Base-by-base conservation (phyloP, 2,329 filamentous ascomycete species). In the Alternaria brassicae region DNA sequence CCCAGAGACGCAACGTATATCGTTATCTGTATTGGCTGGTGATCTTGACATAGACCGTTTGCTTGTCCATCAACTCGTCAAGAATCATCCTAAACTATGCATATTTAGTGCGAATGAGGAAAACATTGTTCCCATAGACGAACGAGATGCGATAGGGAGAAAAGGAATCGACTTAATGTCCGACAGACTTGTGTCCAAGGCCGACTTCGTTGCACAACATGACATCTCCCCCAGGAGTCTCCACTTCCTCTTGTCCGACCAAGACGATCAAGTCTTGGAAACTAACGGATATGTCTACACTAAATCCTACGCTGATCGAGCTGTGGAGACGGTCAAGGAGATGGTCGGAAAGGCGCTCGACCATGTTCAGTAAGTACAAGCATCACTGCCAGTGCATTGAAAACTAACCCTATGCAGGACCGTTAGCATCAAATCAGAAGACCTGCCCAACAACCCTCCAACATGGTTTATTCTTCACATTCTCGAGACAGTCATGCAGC, bases 201-300 rank as follows among this genome's bases (percentile, higher is more conserved):
- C 52, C 3, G 44, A 56, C 1, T 73, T 74, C 37, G 56, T 62
- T 7, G 36, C 60, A 27, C 56, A 71, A 13, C 64, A 70, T 13
- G 59, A 71, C 28, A n/a, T 78, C 3, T 63, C 65, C 12, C 47
- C 59, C 8, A 62, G 67, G 21, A 71, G 72, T 48, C 32, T 77
- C 2, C 58, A 72, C 10, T 45, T 39, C 2, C 56, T 76, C 6
- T 53, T 72, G 19, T 45, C 62, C 4, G 51, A 59, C 15, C 50
- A 59, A 9, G 49, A 61, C n/a, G 45, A 58, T 8, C 50, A 67
- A 5, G 27, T 70, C 13, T 3, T 65, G 7, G 48, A 65, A n/a
- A 48, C 61, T 7, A 61, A 69, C 4, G 65, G 64, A 13, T 57
- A 70, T 47, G 40, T 74, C 4, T 65, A 63, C 34, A 66, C 62